These are phyloP conservation scores for Panaeolus papilionaceus DNA, from an alignment of 768 basidiomycete species.

Conservation along the genomic window DNA sequence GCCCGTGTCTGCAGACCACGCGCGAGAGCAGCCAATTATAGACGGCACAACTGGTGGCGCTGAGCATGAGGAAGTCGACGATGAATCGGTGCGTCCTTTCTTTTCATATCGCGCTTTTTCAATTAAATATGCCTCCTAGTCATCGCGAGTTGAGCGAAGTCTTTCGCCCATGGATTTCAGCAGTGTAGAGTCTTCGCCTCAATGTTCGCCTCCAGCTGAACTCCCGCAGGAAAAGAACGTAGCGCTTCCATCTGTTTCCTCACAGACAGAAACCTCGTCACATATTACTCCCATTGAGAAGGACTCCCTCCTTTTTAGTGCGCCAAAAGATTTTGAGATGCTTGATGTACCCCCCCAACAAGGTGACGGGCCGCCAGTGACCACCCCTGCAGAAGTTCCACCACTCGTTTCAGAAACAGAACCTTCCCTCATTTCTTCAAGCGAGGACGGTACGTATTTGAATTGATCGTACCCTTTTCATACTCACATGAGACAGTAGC, in stretches of 20 bases:
- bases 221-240: background rate
- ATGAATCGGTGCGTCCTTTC: slow-evolving; percentile 25
- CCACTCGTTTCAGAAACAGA: background rate
- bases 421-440: background rate
- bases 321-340: background rate
- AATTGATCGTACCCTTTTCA: background rate
- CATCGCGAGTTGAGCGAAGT: slow-evolving; percentile 47
- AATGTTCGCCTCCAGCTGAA: slow-evolving; percentile 20
- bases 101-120: background rate
- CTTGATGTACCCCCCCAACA: background rate
- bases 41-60: slow-evolving; percentile 21
- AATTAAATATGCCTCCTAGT: slow-evolving; percentile 19
- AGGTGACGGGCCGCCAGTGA: background rate
- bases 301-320: background rate
- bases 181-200: slow-evolving; percentile 46
- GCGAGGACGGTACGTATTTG: background rate
- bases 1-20: slow-evolving; percentile 31
- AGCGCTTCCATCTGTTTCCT: slow-evolving; percentile 12
- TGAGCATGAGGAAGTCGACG: slow-evolving; percentile 24
- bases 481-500: background rate
- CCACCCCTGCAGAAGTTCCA: background rate
- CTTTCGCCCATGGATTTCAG: slow-evolving; percentile 70
- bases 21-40: slow-evolving; percentile 23
- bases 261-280: background rate
- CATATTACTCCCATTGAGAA: background rate